These are phyloP conservation scores for Cytospora leucostoma DNA, from an alignment of 2,329 filamentous ascomycete species.

Conservation along the genomic window DNA sequence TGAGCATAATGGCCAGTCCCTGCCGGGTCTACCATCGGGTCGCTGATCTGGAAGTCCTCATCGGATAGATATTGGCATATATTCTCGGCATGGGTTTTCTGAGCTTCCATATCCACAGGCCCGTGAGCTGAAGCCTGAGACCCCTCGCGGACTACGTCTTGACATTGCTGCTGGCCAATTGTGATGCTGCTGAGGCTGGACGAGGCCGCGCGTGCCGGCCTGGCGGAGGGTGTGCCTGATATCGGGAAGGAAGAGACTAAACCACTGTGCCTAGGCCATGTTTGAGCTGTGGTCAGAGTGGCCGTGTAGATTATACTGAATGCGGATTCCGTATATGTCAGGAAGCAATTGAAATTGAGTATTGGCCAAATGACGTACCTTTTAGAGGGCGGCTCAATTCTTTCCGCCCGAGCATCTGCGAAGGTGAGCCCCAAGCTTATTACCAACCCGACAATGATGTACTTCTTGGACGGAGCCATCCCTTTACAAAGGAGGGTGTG, in stretches of 20 bases:
- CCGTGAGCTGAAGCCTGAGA: neutral
- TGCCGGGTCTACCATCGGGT: neutral
- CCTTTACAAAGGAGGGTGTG: too few relatives aligned
- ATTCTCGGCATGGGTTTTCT: neutral
- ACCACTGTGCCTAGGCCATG: neutral
- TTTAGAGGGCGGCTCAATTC: neutral
- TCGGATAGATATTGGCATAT: neutral
- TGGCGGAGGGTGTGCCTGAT: neutral
- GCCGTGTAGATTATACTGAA: neutral
- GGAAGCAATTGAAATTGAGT: neutral
- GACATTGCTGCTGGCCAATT: neutral
- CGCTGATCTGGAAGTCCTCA: neutral
- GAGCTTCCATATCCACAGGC: neutral
- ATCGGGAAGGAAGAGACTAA: neutral
- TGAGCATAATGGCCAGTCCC: neutral
- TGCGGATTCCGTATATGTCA: neutral
- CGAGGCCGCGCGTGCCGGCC: neutral
- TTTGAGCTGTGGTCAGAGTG: neutral
- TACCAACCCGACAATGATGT: neutral
- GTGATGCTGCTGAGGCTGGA: neutral
- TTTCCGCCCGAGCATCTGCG: neutral
- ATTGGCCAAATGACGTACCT: neutral
- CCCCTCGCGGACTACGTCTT: neutral
- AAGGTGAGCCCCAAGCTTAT: neutral
- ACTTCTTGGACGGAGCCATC: neutral